Evolutionary conservation across 768 basidiomycete genomes (phyloP).

Genomic region (Boletellus sp.): DNA sequence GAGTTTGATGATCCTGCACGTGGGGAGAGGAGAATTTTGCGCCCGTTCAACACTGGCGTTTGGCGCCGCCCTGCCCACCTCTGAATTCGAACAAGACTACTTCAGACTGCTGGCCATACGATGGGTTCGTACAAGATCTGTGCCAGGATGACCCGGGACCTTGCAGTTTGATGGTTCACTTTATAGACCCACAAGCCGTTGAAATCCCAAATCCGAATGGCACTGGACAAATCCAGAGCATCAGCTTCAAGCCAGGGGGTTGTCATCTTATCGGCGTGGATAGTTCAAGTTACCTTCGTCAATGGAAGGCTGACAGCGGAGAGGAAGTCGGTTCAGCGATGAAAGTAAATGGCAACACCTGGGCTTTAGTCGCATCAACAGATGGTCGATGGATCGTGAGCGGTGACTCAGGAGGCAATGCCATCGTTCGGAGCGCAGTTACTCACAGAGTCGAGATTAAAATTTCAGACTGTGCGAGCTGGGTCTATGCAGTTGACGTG

Average conservation of each 20-base stretch:
- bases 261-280: neutral
- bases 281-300: neutral
- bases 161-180: neutral
- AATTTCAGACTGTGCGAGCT: neutral
- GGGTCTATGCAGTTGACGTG: neutral
- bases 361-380: neutral
- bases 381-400: conserved; percentile 3
- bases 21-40: too few relatives aligned
- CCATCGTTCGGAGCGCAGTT: neutral
- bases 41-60: too few relatives aligned
- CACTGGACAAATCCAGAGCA: neutral
- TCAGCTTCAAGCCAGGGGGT: neutral
- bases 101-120: too few relatives aligned
- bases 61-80: too few relatives aligned
- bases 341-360: neutral
- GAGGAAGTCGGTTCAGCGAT: too few relatives aligned
- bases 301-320: neutral
- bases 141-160: too few relatives aligned
- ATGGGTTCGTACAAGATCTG: too few relatives aligned
- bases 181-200: neutral
- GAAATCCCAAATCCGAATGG: neutral
- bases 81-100: too few relatives aligned
- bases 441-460: neutral
- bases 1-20: too few relatives aligned
- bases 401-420: neutral